phyloP scores from a whole-genome alignment of 495 filamentous ascomycete genomes.

The Chaetomium cochliodes region DNA sequence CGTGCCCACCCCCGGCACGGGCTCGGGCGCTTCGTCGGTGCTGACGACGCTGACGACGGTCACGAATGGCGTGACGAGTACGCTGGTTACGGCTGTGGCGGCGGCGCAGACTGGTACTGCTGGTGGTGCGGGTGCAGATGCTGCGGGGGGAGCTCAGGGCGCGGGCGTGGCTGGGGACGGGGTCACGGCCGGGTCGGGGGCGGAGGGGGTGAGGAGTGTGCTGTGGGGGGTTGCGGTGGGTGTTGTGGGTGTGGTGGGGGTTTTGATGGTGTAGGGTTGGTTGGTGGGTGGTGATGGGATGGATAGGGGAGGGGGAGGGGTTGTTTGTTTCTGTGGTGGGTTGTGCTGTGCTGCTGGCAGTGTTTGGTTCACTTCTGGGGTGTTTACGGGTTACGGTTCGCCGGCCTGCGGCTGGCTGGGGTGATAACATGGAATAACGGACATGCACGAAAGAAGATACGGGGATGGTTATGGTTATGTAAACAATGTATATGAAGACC shows the following conservation, averaged over 20 bases:
- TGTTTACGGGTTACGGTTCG: conserved; percentile 2
- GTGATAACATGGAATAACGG: not conserved
- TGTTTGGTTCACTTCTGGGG: not conserved
- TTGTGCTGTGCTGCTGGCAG: not conserved
- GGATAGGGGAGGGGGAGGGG: not conserved
- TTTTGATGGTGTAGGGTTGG: not conserved
- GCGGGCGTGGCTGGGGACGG: not conserved
- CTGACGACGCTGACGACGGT: conserved; percentile 19
- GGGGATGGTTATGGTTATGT: not conserved
- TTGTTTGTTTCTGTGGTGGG: not conserved
- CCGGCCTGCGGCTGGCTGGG: not conserved
- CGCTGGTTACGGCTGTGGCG: conserved; percentile 7
- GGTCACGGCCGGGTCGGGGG: not conserved
- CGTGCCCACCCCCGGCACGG: not conserved
- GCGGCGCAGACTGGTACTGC: conserved; percentile 3
- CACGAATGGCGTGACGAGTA: conserved; percentile 11
- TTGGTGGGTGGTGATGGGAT: not conserved
- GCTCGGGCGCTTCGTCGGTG: not conserved
- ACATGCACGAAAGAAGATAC: not conserved
- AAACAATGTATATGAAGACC: too few relatives aligned
- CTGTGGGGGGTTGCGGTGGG: not conserved
- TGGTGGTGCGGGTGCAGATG: not conserved
- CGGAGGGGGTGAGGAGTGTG: not conserved
- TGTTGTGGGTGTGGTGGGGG: not conserved
- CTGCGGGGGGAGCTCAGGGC: not conserved